These are phyloP conservation scores for Tolypocladium tropicale DNA, from an alignment of 2,329 filamentous ascomycete genomes.

Conservation along the genomic window DNA sequence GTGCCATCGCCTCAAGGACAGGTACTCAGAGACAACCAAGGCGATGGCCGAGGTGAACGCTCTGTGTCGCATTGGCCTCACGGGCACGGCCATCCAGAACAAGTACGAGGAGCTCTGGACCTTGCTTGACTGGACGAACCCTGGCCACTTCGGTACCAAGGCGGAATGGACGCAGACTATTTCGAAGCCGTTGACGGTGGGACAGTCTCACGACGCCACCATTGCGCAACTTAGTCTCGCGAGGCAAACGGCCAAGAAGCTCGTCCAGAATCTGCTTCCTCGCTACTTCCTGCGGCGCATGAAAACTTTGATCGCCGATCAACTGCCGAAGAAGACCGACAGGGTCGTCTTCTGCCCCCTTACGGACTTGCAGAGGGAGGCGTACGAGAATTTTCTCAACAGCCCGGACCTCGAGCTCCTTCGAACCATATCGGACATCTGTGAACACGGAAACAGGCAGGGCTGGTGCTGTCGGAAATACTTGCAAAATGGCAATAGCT, in stretches of 20 bases:
- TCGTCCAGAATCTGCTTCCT: constrained; percentile 80
- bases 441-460: constrained; percentile 51
- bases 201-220: constrained; percentile 89
- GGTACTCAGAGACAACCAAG: constrained; percentile 64
- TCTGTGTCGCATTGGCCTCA: constrained; percentile 84
- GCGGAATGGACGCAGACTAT: constrained; percentile 72
- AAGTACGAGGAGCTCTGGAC: constrained; percentile 97
- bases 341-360: constrained; percentile 91
- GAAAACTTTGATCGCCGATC: constrained; percentile 84
- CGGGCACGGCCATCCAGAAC: constrained; percentile 94
- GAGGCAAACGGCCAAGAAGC: constrained; percentile 69
- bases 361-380: constrained; percentile 67
- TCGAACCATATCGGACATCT: constrained; percentile 54
- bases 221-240: constrained; percentile 71
- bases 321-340: constrained; percentile 90
- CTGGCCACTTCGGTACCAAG: constrained; percentile 55
- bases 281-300: constrained; percentile 85
- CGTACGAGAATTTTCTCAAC: constrained; percentile 70
- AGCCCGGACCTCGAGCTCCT: constrained; percentile 62
- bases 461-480: constrained; percentile 71
- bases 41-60: constrained; percentile 88
- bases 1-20: constrained; percentile 81
- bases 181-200: constrained; percentile 68
- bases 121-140: constrained; percentile 90
- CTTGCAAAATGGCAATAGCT: constrained; percentile 52